Conservation (phyloP, 163 green algal genomes). For the Chlamydomonas reinhardtii region DNA sequence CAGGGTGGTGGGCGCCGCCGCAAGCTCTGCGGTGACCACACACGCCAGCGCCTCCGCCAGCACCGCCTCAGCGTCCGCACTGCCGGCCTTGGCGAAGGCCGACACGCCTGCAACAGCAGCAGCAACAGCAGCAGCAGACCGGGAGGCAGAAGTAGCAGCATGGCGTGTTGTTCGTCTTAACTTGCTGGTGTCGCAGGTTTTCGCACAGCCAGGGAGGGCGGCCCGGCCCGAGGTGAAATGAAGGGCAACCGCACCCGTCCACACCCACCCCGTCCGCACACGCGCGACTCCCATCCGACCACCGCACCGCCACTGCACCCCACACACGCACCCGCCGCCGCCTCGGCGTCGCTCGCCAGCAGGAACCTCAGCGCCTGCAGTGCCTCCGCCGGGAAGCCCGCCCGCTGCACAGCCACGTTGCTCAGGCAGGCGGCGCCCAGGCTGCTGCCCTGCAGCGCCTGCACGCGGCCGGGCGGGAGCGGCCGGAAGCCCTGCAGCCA, state of each 20-base stretch:
- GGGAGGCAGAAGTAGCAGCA: no score
- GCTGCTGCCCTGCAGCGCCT: neutral
- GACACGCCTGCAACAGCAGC: constrained; percentile 11
- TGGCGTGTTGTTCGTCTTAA: no score
- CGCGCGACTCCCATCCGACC: no score
- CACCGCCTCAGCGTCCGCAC: constrained; percentile 43
- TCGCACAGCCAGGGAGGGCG: no score
- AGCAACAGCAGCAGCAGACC: no score
- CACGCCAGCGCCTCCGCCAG: constrained; percentile 59
- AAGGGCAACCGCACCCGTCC: no score
- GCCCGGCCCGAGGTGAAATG: no score
- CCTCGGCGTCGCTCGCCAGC: constrained; percentile 16
- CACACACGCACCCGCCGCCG: constrained; percentile 5
- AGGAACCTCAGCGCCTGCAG: constrained; percentile 67
- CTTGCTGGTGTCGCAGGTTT: no score
- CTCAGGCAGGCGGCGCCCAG: neutral
- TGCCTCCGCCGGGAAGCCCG: constrained; percentile 57
- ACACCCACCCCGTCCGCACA: no score
- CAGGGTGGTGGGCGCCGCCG: constrained; percentile 17
- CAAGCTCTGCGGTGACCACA: constrained; percentile 57
- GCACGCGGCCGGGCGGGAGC: neutral
- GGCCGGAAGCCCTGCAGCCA: constrained; percentile 14
- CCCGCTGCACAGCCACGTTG: constrained; percentile 61
- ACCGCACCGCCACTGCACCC: no score
- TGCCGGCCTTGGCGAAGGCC: constrained; percentile 41